phyloP scores from a whole-genome alignment of 257 asterid species.

The Hygrophila difformis region DNA sequence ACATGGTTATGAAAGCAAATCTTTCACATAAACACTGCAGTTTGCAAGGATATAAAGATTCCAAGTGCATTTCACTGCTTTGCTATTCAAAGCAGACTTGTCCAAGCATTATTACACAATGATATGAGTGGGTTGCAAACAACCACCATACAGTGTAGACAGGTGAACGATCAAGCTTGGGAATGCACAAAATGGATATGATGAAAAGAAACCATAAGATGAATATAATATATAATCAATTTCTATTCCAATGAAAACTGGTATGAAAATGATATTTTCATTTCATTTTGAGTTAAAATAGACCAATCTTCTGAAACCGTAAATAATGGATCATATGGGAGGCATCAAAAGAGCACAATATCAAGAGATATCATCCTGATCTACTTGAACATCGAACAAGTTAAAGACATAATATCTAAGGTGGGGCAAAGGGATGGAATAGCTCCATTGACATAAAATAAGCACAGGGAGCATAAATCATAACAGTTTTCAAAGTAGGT shows the following conservation, averaged over 20 bases:
- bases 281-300: constrained; percentile 5
- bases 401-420: too few species aligned
- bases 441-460: too few species aligned
- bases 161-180: constrained; percentile 4
- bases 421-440: too few species aligned
- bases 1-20: not conserved
- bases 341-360: not conserved
- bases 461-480: too few species aligned
- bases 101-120: not conserved
- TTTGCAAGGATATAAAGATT: constrained; percentile 8
- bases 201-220: too few species aligned
- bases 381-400: not conserved
- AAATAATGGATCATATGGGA: constrained; percentile 2
- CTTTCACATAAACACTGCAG: not conserved
- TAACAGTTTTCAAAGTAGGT: too few species aligned
- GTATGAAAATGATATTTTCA: not conserved
- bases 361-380: not conserved
- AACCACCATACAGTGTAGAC: not conserved
- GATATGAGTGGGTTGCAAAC: not conserved
- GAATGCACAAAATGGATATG: not conserved
- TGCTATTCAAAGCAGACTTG: constrained; percentile 6
- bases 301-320: not conserved
- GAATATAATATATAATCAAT: too few species aligned
- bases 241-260: not conserved
- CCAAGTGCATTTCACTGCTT: constrained; percentile 8